These are phyloP conservation scores for Ascomycota sp. DNA, from an alignment of 2,329 filamentous ascomycete genomes.

Conservation along the genomic window DNA sequence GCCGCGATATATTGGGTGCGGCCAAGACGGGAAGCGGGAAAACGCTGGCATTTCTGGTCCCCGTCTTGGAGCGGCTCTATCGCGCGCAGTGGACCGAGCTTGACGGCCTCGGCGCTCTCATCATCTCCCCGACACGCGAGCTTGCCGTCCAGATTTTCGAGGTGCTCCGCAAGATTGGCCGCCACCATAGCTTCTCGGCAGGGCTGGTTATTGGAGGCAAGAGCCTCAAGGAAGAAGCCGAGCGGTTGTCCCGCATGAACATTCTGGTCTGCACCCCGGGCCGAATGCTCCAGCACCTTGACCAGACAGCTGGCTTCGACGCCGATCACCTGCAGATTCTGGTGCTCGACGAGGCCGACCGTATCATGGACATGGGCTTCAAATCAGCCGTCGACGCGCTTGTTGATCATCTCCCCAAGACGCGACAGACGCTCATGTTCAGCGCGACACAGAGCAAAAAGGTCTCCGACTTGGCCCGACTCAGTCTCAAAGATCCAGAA, in stretches of 20 bases:
- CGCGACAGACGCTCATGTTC: conserved; percentile 83
- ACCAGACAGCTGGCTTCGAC: conserved; percentile 79
- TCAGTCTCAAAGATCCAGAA: conserved; percentile 78
- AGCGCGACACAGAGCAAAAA: conserved; percentile 91
- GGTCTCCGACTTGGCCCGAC: conserved; percentile 73
- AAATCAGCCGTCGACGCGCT: conserved; percentile 79
- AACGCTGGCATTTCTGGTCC: conserved; percentile 80
- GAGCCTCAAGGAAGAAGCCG: conserved; percentile 68
- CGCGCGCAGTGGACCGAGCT: conserved; percentile 73
- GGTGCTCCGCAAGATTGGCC: conserved; percentile 73
- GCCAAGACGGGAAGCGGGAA: conserved; percentile 94
- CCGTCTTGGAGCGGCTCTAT: conserved; percentile 82
- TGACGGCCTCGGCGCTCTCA: conserved; percentile 80
- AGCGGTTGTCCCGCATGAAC: conserved; percentile 78
- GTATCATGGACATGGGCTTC: conserved; percentile 97
- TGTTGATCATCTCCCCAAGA: conserved; percentile 68
- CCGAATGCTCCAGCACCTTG: conserved; percentile 84
- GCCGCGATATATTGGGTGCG: conserved; percentile 73
- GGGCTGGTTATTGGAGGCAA: conserved; percentile 89
- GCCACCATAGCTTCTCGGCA: conserved; percentile 77
- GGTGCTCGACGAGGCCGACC: conserved; percentile 86
- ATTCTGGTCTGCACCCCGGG: conserved; percentile 92
- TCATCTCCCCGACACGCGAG: conserved; percentile 87
- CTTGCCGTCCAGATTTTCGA: conserved; percentile 94
- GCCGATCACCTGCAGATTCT: conserved; percentile 82